These are phyloP conservation scores for Pelargonium australe DNA, from an alignment of 441 rosid genomes.

Conservation along the genomic window DNA sequence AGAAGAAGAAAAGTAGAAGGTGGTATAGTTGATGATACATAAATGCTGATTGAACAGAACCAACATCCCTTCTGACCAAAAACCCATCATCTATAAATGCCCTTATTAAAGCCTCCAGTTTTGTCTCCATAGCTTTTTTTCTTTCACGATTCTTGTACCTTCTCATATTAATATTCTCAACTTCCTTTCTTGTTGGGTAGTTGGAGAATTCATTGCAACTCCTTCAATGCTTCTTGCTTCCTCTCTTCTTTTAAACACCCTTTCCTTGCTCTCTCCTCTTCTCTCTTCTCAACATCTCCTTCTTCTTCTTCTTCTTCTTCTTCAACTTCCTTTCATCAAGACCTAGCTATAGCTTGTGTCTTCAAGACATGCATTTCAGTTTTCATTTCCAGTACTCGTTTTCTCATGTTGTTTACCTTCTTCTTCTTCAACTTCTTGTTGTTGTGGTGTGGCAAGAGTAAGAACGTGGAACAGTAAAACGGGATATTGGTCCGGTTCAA, in stretches of 20 bases:
- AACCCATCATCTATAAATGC: conserved; percentile 24
- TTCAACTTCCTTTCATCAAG: too few relatives aligned
- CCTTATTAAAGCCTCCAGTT: conserved; percentile 29
- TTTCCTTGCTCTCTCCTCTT: background rate
- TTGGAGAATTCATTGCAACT: conserved; percentile 37
- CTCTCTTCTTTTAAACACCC: background rate
- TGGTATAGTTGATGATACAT: conserved; percentile 4
- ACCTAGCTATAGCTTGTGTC: too few relatives aligned
- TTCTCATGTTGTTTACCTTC: too few relatives aligned
- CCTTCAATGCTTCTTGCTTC: conserved; percentile 24
- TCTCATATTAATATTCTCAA: conserved; percentile 33
- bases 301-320: background rate
- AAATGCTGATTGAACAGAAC: conserved; percentile 29
- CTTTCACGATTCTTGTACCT: conserved; percentile 29
- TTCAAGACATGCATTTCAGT: too few relatives aligned
- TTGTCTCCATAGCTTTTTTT: conserved; percentile 21
- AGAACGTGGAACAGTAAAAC: conserved; percentile 17
- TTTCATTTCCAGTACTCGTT: too few relatives aligned
- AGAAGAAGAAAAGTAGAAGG: background rate
- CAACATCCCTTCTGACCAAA: conserved; percentile 26
- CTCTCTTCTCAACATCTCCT: background rate
- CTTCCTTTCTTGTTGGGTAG: conserved; percentile 35
- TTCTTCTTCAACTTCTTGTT: too few relatives aligned
- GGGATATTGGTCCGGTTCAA: conserved; percentile 61
- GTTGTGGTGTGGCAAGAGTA: too few relatives aligned